Base-by-base conservation (phyloP, 1,284 basidiomycete species). In the Microbotryomycetes sp. region DNA sequence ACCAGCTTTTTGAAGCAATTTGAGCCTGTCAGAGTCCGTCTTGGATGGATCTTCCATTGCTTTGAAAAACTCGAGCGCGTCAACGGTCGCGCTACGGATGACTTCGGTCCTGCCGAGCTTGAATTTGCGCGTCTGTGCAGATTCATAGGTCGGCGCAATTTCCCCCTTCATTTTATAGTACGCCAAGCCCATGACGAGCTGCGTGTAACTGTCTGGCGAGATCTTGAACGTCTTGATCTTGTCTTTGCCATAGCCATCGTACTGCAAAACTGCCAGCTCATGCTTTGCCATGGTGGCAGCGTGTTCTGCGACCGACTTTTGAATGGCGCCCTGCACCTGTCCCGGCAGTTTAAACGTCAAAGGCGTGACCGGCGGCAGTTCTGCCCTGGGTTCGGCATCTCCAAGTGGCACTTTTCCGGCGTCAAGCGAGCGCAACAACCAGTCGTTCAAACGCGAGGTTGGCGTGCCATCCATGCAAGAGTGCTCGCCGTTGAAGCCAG, bases 391-490 rank as follows among this genome's bases (percentile, higher is more conserved):
- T 18, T 78, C 69, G 13, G 81, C 74, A 0, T 83, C 83, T 30
- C 79, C 79, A 30, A 82, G 76, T 66, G 92, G 85, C 65, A 89
- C 81, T 76, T 89, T 92, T 71, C 83, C 83, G n/a, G 82, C 79
- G 5, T 84, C 85, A 50, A 97, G 79, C 1, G 87, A 82, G 16
- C 84, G 89, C 48, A 97, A 78, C 57, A 91, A 79, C 76, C 93
- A 99, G 75, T 99, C 94, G 79, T 96, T 97, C 80, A 97, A 78
- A 58, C 94, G 86, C 31, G 97, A 79, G 0, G 94, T 97, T 0
- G 94, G 89, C 0, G 92, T 97, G 50, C 94, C 94, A 73, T 97
- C 94, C 89, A 93, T 90, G 74, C 88, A 91, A 15, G 89, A 91
- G 76, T 94, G 91, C 60, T 72, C 71, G 35, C 70, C 71, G 59